Evolutionary conservation across 1,284 basidiomycete species (phyloP).

Genomic region (Ustilago lituana): DNA sequence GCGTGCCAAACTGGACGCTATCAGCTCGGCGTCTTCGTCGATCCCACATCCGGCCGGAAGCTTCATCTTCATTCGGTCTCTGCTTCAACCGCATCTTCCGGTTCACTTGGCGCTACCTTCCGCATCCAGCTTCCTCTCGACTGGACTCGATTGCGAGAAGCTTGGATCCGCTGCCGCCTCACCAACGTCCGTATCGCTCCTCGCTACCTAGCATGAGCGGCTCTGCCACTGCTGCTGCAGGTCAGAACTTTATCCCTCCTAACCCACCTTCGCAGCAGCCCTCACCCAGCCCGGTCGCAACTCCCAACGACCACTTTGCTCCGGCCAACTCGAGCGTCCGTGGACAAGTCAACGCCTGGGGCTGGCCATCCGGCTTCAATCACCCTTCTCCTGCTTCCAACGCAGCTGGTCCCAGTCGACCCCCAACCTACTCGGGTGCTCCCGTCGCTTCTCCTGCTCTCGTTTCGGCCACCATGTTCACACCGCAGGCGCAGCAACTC

Average conservation of each 20-base stretch:
- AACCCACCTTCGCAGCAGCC: slow-evolving; percentile 23
- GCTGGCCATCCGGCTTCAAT: slow-evolving; percentile 51
- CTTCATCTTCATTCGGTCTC: background rate
- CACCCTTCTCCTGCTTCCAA: slow-evolving; percentile 31
- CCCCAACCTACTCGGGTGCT: slow-evolving; percentile 16
- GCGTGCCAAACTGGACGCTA: background rate
- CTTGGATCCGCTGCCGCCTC: slow-evolving; percentile 11
- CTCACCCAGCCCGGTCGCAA: slow-evolving; percentile 23
- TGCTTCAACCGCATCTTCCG: background rate
- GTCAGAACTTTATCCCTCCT: slow-evolving; percentile 31
- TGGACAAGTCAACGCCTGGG: slow-evolving; percentile 52
- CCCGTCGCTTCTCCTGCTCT: slow-evolving; percentile 29
- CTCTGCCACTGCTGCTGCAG: slow-evolving; percentile 41
- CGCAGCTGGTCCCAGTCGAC: slow-evolving; percentile 25
- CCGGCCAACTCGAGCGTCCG: slow-evolving; percentile 15
- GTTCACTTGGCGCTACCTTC: background rate
- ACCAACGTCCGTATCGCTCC: background rate
- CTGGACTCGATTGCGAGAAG: slow-evolving; percentile 1
- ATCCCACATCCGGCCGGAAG: background rate
- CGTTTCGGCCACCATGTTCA: slow-evolving; percentile 33
- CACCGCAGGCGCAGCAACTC: slow-evolving; percentile 28
- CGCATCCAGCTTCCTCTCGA: slow-evolving; percentile 7
- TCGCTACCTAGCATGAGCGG: slow-evolving; percentile 47
- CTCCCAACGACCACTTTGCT: slow-evolving; percentile 22
- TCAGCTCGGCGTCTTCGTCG: background rate